Evolutionary conservation across 1,284 basidiomycete genomes (phyloP).

Genomic region (Cryptococcus deneoformans): DNA sequence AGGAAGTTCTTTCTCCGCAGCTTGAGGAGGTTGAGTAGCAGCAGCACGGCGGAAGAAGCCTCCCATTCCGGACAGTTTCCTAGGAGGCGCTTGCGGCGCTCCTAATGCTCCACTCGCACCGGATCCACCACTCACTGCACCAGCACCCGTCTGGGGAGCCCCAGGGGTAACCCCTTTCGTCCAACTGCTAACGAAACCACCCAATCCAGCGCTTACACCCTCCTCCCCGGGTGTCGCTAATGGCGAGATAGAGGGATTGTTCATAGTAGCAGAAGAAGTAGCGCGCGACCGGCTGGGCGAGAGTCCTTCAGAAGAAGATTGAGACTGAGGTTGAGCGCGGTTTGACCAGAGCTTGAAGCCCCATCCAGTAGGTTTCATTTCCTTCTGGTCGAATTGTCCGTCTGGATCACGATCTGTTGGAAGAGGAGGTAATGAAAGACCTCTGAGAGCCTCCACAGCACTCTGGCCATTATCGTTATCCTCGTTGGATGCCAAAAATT

Average conservation of each 20-base stretch:
- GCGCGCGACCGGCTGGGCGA: slow-evolving; percentile 13
- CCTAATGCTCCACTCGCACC: not conserved
- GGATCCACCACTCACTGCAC: not conserved
- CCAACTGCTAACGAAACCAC: slow-evolving; percentile 35
- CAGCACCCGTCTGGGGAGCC: not conserved
- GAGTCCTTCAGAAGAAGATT: slow-evolving; percentile 16
- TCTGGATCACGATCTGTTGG: slow-evolving; percentile 58
- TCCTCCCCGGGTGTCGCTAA: slow-evolving; percentile 1
- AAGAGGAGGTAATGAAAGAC: slow-evolving; percentile 57
- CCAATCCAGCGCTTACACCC: slow-evolving; percentile 11
- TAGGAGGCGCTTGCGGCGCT: slow-evolving; percentile 2
- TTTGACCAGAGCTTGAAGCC: slow-evolving; percentile 34
- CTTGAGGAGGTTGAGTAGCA: not conserved
- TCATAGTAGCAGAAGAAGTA: slow-evolving; percentile 1
- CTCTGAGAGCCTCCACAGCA: slow-evolving; percentile 24
- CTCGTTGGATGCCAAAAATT: slow-evolving; percentile 63
- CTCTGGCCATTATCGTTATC: slow-evolving; percentile 5
- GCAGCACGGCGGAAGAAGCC: slow-evolving; percentile 21
- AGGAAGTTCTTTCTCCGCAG: slow-evolving; percentile 6
- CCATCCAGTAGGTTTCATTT: slow-evolving; percentile 22
- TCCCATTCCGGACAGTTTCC: slow-evolving; percentile 19
- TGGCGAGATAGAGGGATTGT: slow-evolving; percentile 14
- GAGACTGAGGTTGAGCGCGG: not conserved
- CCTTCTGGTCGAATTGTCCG: slow-evolving; percentile 19
- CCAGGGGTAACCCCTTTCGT: slow-evolving; percentile 25